Evolutionary conservation across 1,139 yeast species (phyloP).

Genomic region (Hansenula lynferdii): DNA sequence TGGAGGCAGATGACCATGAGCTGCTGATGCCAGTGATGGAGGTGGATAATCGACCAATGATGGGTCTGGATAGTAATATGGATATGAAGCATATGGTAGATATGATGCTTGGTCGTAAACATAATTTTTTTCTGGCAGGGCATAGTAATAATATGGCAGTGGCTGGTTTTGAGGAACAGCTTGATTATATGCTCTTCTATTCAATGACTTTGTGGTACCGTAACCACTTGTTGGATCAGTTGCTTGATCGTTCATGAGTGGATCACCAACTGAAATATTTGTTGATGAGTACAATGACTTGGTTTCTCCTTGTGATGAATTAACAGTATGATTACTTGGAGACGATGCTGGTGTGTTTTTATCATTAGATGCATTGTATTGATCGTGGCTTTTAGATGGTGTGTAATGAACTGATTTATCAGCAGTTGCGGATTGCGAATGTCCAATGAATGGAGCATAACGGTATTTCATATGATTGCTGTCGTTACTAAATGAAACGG

Average conservation of each 20-base stretch:
- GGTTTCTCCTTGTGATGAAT: constrained; percentile 18
- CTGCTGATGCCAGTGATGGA: constrained; percentile 10
- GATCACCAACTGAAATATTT: constrained; percentile 18
- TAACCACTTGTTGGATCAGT: constrained; percentile 15
- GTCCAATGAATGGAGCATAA: neutral
- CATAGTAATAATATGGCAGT: constrained; percentile 19
- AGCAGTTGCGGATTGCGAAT: neutral
- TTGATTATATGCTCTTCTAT: constrained; percentile 14
- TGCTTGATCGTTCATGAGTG: constrained; percentile 12
- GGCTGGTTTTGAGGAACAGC: constrained; percentile 10
- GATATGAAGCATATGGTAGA: constrained; percentile 19
- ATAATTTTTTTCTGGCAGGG: constrained; percentile 18
- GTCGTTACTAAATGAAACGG: constrained; percentile 19
- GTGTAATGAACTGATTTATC: constrained; percentile 3
- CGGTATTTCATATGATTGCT: constrained; percentile 4
- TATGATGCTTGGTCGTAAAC: constrained; percentile 18
- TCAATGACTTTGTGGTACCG: constrained; percentile 9
- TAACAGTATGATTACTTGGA: constrained; percentile 18
- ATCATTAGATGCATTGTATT: constrained; percentile 1
- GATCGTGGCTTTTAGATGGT: constrained; percentile 5
- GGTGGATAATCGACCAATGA: constrained; percentile 17
- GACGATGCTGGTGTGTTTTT: constrained; percentile 19
- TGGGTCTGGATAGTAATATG: constrained; percentile 20
- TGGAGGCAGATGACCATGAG: constrained; percentile 11
- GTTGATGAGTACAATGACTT: constrained; percentile 22